These are phyloP conservation scores for Alternaria panax DNA, from an alignment of 2,329 filamentous ascomycete species.

Conservation along the genomic window DNA sequence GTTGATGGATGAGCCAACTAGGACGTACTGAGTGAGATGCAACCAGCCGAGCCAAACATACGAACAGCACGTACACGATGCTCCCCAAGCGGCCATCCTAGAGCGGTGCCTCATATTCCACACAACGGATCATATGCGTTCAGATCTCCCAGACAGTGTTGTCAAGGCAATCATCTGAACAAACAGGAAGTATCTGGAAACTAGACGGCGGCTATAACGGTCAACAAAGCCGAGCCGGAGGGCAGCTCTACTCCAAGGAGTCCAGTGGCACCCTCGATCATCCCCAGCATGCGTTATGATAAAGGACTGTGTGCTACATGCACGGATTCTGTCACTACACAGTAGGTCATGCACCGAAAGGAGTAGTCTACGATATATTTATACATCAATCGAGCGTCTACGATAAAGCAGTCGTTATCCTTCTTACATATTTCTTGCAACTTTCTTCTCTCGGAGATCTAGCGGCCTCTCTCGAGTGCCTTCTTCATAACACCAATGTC, in stretches of 20 bases:
- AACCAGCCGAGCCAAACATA: neutral
- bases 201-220: neutral
- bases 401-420: neutral
- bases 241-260: neutral
- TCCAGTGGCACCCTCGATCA: neutral
- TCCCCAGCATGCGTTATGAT: neutral
- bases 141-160: neutral
- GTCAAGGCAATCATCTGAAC: neutral
- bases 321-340: neutral
- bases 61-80: neutral
- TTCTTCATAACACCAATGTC: conserved; percentile 49
- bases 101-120: neutral
- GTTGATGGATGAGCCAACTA: conserved; percentile 27
- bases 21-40: neutral
- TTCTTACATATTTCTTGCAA: neutral
- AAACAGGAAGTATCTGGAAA: neutral
- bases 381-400: neutral
- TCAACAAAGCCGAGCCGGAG: neutral
- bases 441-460: neutral
- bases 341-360: neutral
- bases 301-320: neutral
- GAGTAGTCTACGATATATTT: neutral
- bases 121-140: neutral
- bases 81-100: neutral
- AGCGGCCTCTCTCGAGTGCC: conserved; percentile 18